Evolutionary conservation across 805 yeast genomes (phyloP).

Genomic region (Metschnikowia aberdeeniae): DNA sequence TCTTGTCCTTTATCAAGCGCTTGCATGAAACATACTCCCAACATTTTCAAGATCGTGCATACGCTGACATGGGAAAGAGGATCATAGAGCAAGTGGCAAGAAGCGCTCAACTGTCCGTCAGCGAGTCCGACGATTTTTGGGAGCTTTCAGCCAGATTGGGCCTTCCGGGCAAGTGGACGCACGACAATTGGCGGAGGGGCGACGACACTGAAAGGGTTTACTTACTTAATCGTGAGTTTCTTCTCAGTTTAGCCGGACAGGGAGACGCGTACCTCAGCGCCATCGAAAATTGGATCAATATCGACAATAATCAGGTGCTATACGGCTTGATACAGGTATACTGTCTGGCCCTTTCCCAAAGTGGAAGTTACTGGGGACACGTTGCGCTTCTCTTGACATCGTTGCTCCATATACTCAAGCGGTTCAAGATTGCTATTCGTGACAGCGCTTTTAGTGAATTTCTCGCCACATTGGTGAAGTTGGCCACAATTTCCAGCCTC

Average conservation of each 20-base stretch:
- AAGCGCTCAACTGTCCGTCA: slow-evolving; percentile 11
- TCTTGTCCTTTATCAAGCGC: slow-evolving; percentile 20
- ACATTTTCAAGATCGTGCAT: slow-evolving; percentile 21
- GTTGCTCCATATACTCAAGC: slow-evolving; percentile 13
- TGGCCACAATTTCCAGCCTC: slow-evolving; percentile 4
- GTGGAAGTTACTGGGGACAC: slow-evolving; percentile 28
- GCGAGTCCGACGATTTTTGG: slow-evolving; percentile 16
- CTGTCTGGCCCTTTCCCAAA: slow-evolving; percentile 18
- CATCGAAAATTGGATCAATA: slow-evolving; percentile 23
- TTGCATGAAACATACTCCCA: slow-evolving; percentile 27
- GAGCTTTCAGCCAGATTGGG: slow-evolving; percentile 26
- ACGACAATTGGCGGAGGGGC: slow-evolving; percentile 22
- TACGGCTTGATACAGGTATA: slow-evolving; percentile 31
- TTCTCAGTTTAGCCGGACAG: slow-evolving; percentile 18
- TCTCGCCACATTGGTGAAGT: slow-evolving; percentile 18
- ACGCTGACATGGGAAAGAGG: slow-evolving; percentile 28
- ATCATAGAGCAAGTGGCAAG: slow-evolving; percentile 23
- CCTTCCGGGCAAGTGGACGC: slow-evolving; percentile 21
- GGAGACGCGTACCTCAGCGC: slow-evolving; percentile 15
- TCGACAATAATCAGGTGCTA: slow-evolving; percentile 19
- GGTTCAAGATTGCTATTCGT: slow-evolving; percentile 19
- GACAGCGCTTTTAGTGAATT: slow-evolving; percentile 22
- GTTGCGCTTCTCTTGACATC: slow-evolving; percentile 22
- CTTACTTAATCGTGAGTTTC: slow-evolving; percentile 25
- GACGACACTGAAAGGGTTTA: slow-evolving; percentile 23